These are phyloP conservation scores for Ustilago tritici DNA, from an alignment of 1,284 basidiomycete genomes.

Conservation along the genomic window DNA sequence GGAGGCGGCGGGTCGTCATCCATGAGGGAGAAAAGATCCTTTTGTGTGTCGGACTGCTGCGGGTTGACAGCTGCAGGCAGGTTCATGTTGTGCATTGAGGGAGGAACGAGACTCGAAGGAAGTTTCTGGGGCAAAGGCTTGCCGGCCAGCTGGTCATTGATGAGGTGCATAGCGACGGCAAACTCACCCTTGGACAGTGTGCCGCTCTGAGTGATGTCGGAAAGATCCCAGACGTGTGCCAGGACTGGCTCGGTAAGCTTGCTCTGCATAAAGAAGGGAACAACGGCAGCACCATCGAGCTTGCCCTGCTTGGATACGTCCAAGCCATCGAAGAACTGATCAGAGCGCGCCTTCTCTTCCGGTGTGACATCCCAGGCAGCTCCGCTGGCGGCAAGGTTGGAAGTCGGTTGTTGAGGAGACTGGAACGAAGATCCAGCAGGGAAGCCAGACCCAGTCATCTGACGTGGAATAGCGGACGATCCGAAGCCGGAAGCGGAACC, in stretches of 20 bases:
- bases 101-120: conserved; percentile 83
- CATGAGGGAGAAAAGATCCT: conserved; percentile 73
- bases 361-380: conserved; percentile 85
- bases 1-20: conserved; percentile 75
- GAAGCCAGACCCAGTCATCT: conserved; percentile 52
- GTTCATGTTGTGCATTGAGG: conserved; percentile 75
- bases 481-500: conserved; percentile 51
- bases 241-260: conserved; percentile 85
- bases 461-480: conserved; percentile 35
- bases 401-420: conserved; percentile 71
- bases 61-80: conserved; percentile 62
- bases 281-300: conserved; percentile 92
- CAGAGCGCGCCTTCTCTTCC: conserved; percentile 82
- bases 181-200: conserved; percentile 90
- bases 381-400: conserved; percentile 9
- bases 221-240: conserved; percentile 94
- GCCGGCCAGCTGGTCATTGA: conserved; percentile 88
- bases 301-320: conserved; percentile 82
- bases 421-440: conserved; percentile 72
- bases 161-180: conserved; percentile 94
- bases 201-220: conserved; percentile 90
- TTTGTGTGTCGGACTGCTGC: conserved; percentile 67
- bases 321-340: conserved; percentile 85
- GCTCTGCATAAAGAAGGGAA: conserved; percentile 95
- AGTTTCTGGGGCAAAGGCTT: conserved; percentile 79